Percentiles rank a stretch among this genome's conserved stretches.
These are phyloP conservation scores for Phyllosticta ampelicida DNA, from an alignment of 2,329 filamentous ascomycete species.

Conservation along the genomic window DNA sequence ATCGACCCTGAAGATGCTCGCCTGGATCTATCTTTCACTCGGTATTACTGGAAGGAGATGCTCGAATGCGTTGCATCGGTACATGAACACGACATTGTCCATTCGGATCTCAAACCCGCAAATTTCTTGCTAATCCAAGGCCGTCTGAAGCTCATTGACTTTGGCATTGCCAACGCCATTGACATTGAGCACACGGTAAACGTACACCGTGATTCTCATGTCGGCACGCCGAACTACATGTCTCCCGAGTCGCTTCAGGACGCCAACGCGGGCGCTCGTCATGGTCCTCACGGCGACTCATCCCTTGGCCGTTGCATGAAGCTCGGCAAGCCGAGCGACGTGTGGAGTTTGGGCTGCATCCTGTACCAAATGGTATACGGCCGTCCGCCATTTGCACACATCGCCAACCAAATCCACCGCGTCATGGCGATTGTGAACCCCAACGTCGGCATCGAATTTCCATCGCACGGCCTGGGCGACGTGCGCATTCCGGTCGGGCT, in stretches of 20 bases:
- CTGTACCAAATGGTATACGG: constrained; percentile 98
- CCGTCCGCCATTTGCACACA: constrained; percentile 89
- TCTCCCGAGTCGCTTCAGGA: constrained; percentile 89
- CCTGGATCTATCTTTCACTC: constrained; percentile 81
- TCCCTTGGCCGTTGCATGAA: constrained; percentile 71
- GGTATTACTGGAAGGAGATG: constrained; percentile 99
- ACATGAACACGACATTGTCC: constrained; percentile 83
- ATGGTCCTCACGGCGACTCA: constrained; percentile 28
- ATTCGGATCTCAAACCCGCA: constrained; percentile 92
- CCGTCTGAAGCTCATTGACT: constrained; percentile 90
- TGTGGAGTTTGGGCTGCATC: constrained; percentile 95
- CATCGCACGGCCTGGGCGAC: constrained; percentile 56
- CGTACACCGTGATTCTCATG: constrained; percentile 87
- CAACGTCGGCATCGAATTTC: constrained; percentile 62
- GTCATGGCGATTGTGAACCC: constrained; percentile 82
- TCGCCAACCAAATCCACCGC: constrained; percentile 73
- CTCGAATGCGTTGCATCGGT: constrained; percentile 87
- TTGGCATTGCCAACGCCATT: constrained; percentile 96
- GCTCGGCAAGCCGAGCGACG: constrained; percentile 86
- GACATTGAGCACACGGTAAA: constrained; percentile 93
- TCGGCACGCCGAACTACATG: constrained; percentile 98
- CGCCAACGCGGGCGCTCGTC: constrained; percentile 51
- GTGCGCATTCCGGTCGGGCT: constrained; percentile 44
- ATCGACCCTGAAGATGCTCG: constrained; percentile 47
- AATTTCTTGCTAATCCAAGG: constrained; percentile 93